Evolutionary conservation across 2,329 filamentous ascomycete species (phyloP).

Genomic region (Thelonectria rubi): DNA sequence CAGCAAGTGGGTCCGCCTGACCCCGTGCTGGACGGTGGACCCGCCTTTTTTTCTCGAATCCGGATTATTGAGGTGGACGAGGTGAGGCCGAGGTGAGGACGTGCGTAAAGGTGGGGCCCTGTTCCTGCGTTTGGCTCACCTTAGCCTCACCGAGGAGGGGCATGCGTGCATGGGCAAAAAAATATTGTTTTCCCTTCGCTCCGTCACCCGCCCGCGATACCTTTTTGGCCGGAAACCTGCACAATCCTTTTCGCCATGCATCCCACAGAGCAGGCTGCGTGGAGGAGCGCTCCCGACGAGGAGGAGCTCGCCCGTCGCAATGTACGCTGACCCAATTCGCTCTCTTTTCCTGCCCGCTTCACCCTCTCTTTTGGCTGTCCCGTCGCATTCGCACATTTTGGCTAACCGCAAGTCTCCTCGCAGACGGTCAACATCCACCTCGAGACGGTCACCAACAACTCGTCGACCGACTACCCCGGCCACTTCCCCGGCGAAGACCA

Average conservation of each 20-base stretch:
- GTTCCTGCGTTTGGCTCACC: conserved; percentile 20
- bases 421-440: conserved; percentile 87
- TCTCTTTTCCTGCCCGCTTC: not conserved
- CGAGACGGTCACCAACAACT: conserved; percentile 89
- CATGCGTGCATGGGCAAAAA: conserved; percentile 18
- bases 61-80: not conserved
- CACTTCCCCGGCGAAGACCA: conserved; percentile 91
- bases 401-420: conserved; percentile 7
- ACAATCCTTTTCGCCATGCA: conserved; percentile 42
- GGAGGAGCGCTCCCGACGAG: conserved; percentile 53
- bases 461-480: conserved; percentile 90
- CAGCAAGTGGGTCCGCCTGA: not conserved
- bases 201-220: conserved; percentile 18
- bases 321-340: conserved; percentile 52
- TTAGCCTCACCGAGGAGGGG: conserved; percentile 30
- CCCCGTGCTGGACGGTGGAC: not conserved
- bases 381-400: conserved; percentile 10
- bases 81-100: conserved; percentile 10
- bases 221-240: not conserved
- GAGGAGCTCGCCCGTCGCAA: conserved; percentile 70
- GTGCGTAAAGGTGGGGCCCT: not conserved
- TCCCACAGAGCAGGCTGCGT: conserved; percentile 46
- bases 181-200: conserved; percentile 21
- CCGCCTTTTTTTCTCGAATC: not conserved
- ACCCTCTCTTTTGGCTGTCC: not conserved